phyloP scores from a whole-genome alignment of 345 rosid genomes.

The Pugionium cornutum region DNA sequence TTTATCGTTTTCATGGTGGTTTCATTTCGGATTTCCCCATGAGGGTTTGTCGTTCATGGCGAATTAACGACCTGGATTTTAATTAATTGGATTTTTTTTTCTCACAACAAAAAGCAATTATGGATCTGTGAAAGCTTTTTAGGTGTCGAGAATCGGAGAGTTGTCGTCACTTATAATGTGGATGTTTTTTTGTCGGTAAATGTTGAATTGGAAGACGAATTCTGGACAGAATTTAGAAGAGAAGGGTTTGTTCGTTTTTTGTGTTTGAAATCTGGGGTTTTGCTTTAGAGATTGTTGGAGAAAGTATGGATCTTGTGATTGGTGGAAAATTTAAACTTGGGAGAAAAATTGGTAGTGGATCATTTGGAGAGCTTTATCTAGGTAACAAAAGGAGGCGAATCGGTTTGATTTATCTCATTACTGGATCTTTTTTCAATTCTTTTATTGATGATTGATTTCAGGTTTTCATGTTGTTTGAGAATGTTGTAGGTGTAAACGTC shows the following conservation, averaged over 20 bases:
- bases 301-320: conserved; percentile 56
- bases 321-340: conserved; percentile 75
- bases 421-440: not conserved
- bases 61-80: conserved; percentile 8
- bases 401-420: not conserved
- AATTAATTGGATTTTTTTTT: too few species aligned
- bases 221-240: conserved; percentile 16
- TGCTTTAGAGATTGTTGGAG: conserved; percentile 20
- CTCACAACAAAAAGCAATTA: not conserved
- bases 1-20: conserved; percentile 18
- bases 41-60: conserved; percentile 2
- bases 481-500: conserved; percentile 60
- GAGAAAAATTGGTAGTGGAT: conserved; percentile 82
- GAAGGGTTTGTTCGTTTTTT: conserved; percentile 9
- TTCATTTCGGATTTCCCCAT: not conserved
- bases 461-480: conserved; percentile 18
- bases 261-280: conserved; percentile 9
- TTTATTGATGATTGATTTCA: not conserved
- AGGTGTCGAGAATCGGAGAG: not conserved
- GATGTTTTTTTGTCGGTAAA: conserved; percentile 9
- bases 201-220: conserved; percentile 32
- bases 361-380: conserved; percentile 76
- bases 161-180: not conserved
- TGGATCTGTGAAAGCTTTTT: not conserved
- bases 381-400: conserved; percentile 36